phyloP scores from a whole-genome alignment of 495 filamentous ascomycete genomes.

The Annulohypoxylon moriforme region DNA sequence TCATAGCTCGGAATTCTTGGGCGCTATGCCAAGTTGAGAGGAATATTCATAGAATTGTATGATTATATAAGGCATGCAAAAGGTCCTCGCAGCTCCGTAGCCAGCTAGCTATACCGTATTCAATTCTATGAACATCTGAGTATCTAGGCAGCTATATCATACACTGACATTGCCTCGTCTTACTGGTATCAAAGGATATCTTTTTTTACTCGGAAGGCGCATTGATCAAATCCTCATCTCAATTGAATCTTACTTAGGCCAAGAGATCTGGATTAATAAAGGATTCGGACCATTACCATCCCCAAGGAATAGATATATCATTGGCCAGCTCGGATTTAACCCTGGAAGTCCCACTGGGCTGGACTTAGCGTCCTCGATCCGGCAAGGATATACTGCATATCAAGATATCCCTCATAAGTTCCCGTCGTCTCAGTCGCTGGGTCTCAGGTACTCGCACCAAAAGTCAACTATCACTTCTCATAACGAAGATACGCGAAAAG shows the following conservation, averaged over 20 bases:
- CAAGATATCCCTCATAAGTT: constrained; percentile 22
- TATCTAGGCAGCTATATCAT: background rate
- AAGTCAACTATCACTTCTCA: constrained; percentile 2
- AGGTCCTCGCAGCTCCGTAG: background rate
- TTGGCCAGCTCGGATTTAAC: constrained; percentile 31
- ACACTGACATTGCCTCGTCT: background rate
- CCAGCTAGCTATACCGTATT: background rate
- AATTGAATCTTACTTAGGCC: background rate
- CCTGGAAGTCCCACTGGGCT: constrained; percentile 14
- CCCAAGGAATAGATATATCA: background rate
- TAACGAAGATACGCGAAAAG: background rate
- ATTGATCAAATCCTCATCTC: constrained; percentile 6
- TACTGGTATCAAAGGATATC: background rate
- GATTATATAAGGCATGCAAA: background rate
- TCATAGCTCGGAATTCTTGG: background rate
- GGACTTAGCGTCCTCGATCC: constrained; percentile 11
- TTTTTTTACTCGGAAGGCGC: background rate
- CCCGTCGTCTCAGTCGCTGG: background rate
- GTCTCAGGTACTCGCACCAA: background rate
- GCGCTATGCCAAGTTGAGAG: background rate
- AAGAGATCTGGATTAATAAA: constrained; percentile 3
- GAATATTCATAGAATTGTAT: background rate
- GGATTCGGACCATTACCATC: constrained; percentile 12
- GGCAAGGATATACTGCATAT: constrained; percentile 17
- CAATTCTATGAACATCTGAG: background rate